Evolutionary conservation across 371 early-diverging fungal genomes (phyloP), one percentile per base, ranked within the genome.

Genomic region (Vairimorpha apis): DNA sequence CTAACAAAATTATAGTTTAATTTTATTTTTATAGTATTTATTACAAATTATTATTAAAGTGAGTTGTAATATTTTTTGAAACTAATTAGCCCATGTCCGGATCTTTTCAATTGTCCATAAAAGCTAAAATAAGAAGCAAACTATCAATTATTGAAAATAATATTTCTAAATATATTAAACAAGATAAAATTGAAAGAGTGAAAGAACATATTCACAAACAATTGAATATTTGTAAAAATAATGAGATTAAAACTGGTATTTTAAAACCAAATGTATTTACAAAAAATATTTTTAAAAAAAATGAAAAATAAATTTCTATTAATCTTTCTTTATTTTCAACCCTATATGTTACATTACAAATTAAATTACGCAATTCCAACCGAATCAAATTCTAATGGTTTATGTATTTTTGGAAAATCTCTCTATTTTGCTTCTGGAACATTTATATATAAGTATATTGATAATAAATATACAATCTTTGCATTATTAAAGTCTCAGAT

Each of bases 401-500:
- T 76, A n/a, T 7, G n/a, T 37, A 8, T 33, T 32, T 63, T 35
- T n/a, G 51, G 68, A 23, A 47, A 55, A 0, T 59, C 49, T 12
- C 18, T 76, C 1, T 76, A 72, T 30, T 76, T 76, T 30, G 33
- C 76, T 30, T 49, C 76, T 14, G 64, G 66, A 29, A 76, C 71
- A 16, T 59, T 65, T 25, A 41, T 76, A 41, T 76, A 51, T 53
- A 65, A 37, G 43, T 30, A 27, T 13, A 60, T 29, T 8, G 18
- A 45, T 0, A 47, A 53, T 0, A 43, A 37, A 49, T 67, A 65
- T 25, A 51, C 35, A 18, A 45, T 63, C 16, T 35, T 56, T 4
- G 38, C 43, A 12, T 35, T 23, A 14, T 30, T 56, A 21, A 30
- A 65, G 14, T 44, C 37, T 32, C 53, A 65, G 29, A 64, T 72